Evolutionary conservation across 2,329 filamentous ascomycete genomes (phyloP).

Genomic region (Xylariaceae sp.): DNA sequence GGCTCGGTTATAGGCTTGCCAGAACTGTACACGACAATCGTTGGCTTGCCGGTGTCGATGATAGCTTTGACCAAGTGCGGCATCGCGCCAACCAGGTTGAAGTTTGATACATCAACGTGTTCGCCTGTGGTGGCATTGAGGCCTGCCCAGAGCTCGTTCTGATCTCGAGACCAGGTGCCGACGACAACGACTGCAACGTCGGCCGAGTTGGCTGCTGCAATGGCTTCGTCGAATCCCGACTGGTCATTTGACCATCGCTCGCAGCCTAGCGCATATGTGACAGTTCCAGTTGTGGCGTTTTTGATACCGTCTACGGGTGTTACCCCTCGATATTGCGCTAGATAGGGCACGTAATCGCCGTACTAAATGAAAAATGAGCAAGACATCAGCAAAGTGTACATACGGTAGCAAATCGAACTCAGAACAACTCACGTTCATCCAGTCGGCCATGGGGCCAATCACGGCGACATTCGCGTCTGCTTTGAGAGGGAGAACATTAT

Average conservation of each 20-base stretch:
- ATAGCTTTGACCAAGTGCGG: conserved; percentile 64
- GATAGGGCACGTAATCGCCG: conserved; percentile 70
- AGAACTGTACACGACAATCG: conserved; percentile 64
- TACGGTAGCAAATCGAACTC: background rate
- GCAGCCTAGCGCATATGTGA: conserved; percentile 68
- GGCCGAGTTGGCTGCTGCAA: conserved; percentile 62
- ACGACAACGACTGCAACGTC: conserved; percentile 73
- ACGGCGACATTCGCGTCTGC: conserved; percentile 69
- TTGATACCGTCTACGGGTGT: conserved; percentile 69
- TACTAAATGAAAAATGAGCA: conserved; percentile 43
- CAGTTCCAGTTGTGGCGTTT: conserved; percentile 54
- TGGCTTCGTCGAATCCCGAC: conserved; percentile 63
- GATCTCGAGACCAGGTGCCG: conserved; percentile 73
- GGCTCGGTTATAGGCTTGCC: conserved; percentile 72
- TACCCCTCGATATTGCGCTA: conserved; percentile 61
- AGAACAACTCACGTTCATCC: conserved; percentile 57
- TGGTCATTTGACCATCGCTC: conserved; percentile 71
- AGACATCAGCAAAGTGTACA: conserved; percentile 5
- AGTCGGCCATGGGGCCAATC: conserved; percentile 73
- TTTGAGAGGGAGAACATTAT: conserved; percentile 50
- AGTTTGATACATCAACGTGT: conserved; percentile 63
- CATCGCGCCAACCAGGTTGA: conserved; percentile 70
- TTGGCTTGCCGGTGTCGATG: conserved; percentile 64
- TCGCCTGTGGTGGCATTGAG: conserved; percentile 74
- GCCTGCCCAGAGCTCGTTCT: conserved; percentile 66